Evolutionary conservation across 768 basidiomycete species (phyloP).

Genomic region (Hygrophorus pudorinus): DNA sequence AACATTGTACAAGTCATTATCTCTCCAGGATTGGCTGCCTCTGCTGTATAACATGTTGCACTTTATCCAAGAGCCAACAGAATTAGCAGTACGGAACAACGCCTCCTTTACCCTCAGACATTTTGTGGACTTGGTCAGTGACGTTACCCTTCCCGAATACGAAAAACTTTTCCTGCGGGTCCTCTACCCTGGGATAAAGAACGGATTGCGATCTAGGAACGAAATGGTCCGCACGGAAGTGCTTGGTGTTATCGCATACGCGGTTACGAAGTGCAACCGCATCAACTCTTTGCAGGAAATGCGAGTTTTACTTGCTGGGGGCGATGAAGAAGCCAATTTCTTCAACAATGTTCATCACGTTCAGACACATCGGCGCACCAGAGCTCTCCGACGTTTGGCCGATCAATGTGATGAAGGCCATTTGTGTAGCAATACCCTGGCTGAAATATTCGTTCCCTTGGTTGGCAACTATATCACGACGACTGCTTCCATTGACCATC

Average conservation of each 20-base stretch:
- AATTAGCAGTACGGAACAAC: constrained; percentile 77
- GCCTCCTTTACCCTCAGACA: constrained; percentile 67
- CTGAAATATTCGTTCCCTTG: constrained; percentile 81
- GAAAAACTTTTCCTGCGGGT: constrained; percentile 50
- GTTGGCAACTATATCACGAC: constrained; percentile 71
- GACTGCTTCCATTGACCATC: constrained; percentile 60
- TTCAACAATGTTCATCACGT: constrained; percentile 95
- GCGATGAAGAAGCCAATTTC: constrained; percentile 92
- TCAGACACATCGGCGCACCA: constrained; percentile 79
- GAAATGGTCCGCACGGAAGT: constrained; percentile 86
- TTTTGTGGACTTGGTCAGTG: constrained; percentile 58
- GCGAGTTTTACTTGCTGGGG: constrained; percentile 68
- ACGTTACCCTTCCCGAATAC: constrained; percentile 29
- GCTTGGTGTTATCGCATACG: constrained; percentile 66
- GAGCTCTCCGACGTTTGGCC: constrained; percentile 78
- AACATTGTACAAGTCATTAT: constrained; percentile 36
- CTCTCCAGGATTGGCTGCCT: constrained; percentile 64
- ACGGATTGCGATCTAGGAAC: constrained; percentile 65
- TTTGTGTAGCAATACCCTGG: constrained; percentile 58
- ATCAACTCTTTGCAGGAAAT: constrained; percentile 67
- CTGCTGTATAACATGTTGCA: constrained; percentile 74
- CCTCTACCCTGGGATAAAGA: constrained; percentile 72
- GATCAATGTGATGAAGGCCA: constrained; percentile 62
- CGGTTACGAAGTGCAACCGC: constrained; percentile 53
- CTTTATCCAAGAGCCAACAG: constrained; percentile 83